A percentile compares a stretch with the other conserved stretches of the same genome.
These are phyloP conservation scores for Naegleria fowleri DNA, from an alignment of 208 protist species.

Conservation along the genomic window DNA sequence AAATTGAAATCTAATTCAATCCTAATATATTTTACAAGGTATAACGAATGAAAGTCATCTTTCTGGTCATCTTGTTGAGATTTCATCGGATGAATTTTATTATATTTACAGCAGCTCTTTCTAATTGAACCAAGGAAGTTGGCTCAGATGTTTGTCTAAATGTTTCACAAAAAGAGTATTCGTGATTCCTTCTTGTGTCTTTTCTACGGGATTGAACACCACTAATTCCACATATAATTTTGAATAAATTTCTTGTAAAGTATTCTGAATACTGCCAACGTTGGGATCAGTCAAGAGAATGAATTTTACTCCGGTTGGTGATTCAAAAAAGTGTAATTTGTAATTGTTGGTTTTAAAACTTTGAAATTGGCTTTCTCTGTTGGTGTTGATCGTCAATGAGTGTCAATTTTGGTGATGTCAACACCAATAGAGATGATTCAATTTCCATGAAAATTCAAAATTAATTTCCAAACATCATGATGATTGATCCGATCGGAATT, in stretches of 20 bases:
- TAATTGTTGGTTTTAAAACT: slow-evolving; percentile 14
- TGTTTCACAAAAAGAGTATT: neutral
- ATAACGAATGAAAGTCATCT: no score
- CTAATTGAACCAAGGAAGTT: neutral
- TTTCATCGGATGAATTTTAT: no score
- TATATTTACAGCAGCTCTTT: no score
- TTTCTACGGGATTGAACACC: neutral
- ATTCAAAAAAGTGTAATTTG: slow-evolving; percentile 24
- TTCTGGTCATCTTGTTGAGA: no score
- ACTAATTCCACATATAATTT: slow-evolving; percentile 20
- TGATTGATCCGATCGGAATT: no score
- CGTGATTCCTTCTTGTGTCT: neutral
- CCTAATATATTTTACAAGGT: no score
- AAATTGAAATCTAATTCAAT: no score
- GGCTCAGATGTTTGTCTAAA: neutral
- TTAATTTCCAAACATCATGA: no score
- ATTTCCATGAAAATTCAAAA: no score
- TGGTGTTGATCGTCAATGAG: neutral
- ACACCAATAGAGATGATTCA: no score
- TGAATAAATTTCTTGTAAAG: neutral
- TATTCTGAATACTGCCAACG: neutral
- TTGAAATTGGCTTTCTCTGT: neutral
- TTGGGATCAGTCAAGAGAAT: slow-evolving; percentile 2
- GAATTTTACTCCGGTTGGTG: slow-evolving; percentile 4
- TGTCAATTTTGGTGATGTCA: neutral